These are phyloP conservation scores for Trichoderma koningiopsis DNA, from an alignment of 2,329 filamentous ascomycete genomes.

Conservation along the genomic window DNA sequence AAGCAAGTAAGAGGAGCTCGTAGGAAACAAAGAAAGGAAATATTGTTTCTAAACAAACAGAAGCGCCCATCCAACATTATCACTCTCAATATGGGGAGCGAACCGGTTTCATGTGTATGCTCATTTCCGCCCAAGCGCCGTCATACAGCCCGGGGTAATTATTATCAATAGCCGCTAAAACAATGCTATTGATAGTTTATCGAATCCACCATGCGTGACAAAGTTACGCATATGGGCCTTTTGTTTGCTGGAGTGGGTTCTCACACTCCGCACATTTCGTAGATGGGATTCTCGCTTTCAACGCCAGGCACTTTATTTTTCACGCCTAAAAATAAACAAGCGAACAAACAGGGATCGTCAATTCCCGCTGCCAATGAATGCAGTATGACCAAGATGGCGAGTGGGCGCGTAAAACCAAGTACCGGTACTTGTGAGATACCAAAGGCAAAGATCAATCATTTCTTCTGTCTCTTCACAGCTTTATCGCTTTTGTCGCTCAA, in stretches of 20 bases:
- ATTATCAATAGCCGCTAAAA: not conserved
- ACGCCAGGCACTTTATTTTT: not conserved
- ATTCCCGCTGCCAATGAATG: not conserved
- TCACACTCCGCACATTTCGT: not conserved
- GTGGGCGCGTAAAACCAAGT: conserved; percentile 29
- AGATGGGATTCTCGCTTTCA: conserved; percentile 10
- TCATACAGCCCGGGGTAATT: not conserved
- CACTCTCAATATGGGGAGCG: not conserved
- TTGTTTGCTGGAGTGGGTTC: not conserved
- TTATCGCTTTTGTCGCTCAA: conserved; percentile 70
- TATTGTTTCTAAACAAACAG: not conserved
- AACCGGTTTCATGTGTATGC: not conserved
- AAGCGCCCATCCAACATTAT: conserved; percentile 10
- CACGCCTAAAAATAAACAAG: not conserved
- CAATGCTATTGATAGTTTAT: not conserved
- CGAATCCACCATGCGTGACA: not conserved
- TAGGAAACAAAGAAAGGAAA: not conserved
- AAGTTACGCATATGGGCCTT: conserved; percentile 2
- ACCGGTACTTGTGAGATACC: conserved; percentile 33
- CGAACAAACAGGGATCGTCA: not conserved
- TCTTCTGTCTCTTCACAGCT: conserved; percentile 60
- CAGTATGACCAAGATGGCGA: not conserved
- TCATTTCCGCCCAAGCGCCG: not conserved
- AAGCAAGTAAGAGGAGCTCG: not conserved
- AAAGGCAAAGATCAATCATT: conserved; percentile 35